Percentiles rank a stretch among this genome's conserved stretches.
Evolutionary conservation across 495 filamentous ascomycete genomes (phyloP).

Genomic region (Glarea lozoyensis): DNA sequence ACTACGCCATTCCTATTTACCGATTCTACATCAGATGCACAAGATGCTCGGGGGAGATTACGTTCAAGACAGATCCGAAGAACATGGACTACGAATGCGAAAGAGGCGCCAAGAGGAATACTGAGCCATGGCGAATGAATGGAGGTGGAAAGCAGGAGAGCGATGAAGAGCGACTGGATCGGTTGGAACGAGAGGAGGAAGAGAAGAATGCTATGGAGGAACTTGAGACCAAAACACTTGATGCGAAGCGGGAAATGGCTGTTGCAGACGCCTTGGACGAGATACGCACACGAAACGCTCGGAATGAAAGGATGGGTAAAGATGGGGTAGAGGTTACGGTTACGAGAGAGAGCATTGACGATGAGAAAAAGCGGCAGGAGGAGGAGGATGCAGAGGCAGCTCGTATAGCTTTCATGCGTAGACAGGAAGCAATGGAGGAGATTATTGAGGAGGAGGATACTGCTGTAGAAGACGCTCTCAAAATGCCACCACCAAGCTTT

Average conservation of each 20-base stretch:
- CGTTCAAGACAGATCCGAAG: conserved; percentile 91
- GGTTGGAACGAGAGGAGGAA: conserved; percentile 66
- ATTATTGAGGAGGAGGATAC: conserved; percentile 27
- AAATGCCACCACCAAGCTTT: conserved; percentile 56
- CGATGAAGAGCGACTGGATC: conserved; percentile 79
- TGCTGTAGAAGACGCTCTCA: conserved; percentile 21
- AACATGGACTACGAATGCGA: conserved; percentile 89
- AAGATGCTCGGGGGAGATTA: conserved; percentile 80
- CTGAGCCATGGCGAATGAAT: conserved; percentile 77
- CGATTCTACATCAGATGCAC: conserved; percentile 96
- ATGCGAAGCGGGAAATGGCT: conserved; percentile 95
- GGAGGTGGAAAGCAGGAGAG: conserved; percentile 58
- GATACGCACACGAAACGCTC: conserved; percentile 83
- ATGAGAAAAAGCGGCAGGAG: conserved; percentile 55
- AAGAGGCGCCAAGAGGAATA: conserved; percentile 82
- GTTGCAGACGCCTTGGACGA: conserved; percentile 95
- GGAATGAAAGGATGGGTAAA: conserved; percentile 64
- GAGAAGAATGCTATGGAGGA: conserved; percentile 70
- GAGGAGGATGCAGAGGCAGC: conserved; percentile 83
- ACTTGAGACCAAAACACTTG: conserved; percentile 72
- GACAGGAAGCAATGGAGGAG: conserved; percentile 28
- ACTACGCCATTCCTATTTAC: conserved; percentile 81
- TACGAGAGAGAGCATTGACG: conserved; percentile 42
- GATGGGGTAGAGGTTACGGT: conserved; percentile 42
- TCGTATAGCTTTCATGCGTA: conserved; percentile 62